Base-by-base conservation (phyloP, 495 filamentous ascomycete species). In the Hypoxylon rickii region DNA sequence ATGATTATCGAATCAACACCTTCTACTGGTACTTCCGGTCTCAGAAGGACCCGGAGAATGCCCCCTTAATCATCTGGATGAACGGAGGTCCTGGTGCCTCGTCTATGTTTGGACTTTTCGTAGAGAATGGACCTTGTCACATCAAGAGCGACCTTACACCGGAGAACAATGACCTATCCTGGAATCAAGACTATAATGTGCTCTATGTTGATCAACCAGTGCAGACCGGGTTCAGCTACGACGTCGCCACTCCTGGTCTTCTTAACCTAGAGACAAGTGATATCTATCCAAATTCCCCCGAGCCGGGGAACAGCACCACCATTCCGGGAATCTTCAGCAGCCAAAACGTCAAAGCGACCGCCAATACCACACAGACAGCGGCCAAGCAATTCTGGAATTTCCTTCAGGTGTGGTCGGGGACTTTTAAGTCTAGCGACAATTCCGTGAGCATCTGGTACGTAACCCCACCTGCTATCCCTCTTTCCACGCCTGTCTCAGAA, bases 71-170 rank as follows among this genome's bases (percentile, higher is more conserved):
- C 33, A 81, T 98, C 50, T 98, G 94, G 94, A 77, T 98, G 67
- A 98, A 97, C 63, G 94, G 94, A 63, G 94, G 94, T 54, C 94
- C 94, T 13, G 94, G 94, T 56, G 97, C 95, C 80, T 97, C 92
- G 37, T 97, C 95, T 31, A 79, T 98, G 50, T 97, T 93, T 60
- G 94, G 94, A 48, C 84, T 98, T 21, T 97, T 98, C 82, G 83
- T 97, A 76, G 94, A 98, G 77, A 87, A 97, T 44, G 94, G 94
- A 8, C 93, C 94, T 0, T 86, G 90, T 44, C 89, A 84, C 52
- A 85, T 98, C 67, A 80, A 89, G 72, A 80, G 87, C 78, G 85
- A 95, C 51, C 76, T 89, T 50, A 81, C 90, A 72, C 72, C 89
- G 13, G 78, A 89, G 47, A 85, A 88, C 78, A 98, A 98, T 68